phyloP scores from a whole-genome alignment of 1,284 basidiomycete genomes.

The Trichosporon asahii region DNA sequence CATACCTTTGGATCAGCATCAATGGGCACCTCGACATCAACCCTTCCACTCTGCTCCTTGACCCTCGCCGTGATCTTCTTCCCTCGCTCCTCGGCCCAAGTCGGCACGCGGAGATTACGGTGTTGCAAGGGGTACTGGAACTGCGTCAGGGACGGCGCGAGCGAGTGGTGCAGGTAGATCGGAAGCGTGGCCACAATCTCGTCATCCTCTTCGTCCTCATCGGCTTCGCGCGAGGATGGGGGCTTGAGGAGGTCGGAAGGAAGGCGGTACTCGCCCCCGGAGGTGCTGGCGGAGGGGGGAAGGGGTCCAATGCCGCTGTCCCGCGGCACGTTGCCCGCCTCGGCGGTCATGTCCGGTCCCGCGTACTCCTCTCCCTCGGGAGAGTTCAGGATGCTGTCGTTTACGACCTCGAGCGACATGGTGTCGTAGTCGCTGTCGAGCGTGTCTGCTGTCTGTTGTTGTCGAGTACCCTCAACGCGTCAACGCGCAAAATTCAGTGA shows the following conservation, averaged over 20 bases:
- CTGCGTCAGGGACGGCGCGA: conserved; percentile 37
- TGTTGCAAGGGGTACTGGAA: conserved; percentile 50
- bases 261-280: neutral
- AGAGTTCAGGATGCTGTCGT: neutral
- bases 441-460: neutral
- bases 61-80: conserved; percentile 46
- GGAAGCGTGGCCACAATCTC: conserved; percentile 44
- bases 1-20: conserved; percentile 37
- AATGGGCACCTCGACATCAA: conserved; percentile 51
- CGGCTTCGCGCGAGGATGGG: conserved; percentile 14
- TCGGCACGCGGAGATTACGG: conserved; percentile 34
- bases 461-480: too few relatives aligned
- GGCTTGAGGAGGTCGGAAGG: neutral
- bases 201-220: conserved; percentile 34
- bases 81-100: conserved; percentile 43
- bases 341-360: neutral
- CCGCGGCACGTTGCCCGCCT: neutral
- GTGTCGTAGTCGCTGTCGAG: too few relatives aligned
- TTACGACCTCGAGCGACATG: conserved; percentile 5
- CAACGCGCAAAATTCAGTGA: conserved; percentile 6
- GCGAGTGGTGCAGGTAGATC: conserved; percentile 43
- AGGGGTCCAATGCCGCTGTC: neutral
- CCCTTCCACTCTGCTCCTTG: conserved; percentile 43
- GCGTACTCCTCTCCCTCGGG: neutral
- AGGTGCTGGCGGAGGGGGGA: neutral